Evolutionary conservation across 139 green algal genomes (phyloP).

Genomic region (Parachlorella kessleri): DNA sequence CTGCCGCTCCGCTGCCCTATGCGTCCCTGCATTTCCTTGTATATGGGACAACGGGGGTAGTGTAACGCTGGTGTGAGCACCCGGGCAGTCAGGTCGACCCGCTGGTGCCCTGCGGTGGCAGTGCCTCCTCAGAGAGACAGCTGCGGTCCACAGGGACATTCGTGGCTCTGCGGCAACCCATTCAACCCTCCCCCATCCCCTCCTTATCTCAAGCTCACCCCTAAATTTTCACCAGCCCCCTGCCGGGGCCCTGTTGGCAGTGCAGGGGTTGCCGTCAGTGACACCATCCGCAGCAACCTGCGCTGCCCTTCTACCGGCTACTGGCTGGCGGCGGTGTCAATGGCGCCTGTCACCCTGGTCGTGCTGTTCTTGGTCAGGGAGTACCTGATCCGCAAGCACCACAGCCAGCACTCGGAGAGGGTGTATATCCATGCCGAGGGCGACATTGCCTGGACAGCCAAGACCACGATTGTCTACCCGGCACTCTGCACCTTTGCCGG

Average conservation of each 20-base stretch:
- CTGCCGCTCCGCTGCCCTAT: no score
- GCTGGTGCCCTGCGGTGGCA: no score
- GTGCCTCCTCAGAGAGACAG: no score
- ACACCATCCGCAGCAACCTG: constrained; percentile 27
- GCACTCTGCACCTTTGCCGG: constrained; percentile 58
- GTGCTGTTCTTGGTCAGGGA: constrained; percentile 23
- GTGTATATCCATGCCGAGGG: constrained; percentile 23
- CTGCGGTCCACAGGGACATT: no score
- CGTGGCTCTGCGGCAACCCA: no score
- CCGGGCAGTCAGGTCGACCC: no score
- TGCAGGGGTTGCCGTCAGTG: constrained; percentile 38
- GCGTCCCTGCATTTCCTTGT: no score
- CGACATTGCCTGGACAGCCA: constrained; percentile 47
- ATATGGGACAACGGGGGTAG: no score
- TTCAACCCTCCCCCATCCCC: not conserved
- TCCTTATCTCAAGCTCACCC: no score
- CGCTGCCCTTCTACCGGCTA: constrained; percentile 48
- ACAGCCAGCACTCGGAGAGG: not conserved
- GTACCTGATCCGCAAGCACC: constrained; percentile 16
- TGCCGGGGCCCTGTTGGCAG: no score
- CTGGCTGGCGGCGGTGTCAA: constrained; percentile 49
- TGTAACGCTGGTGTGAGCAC: no score
- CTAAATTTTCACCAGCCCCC: no score
- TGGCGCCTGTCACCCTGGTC: constrained; percentile 42
- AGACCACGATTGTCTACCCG: constrained; percentile 59